These are phyloP conservation scores for Amyloporia xantha DNA, from an alignment of 768 basidiomycete genomes.

Conservation along the genomic window DNA sequence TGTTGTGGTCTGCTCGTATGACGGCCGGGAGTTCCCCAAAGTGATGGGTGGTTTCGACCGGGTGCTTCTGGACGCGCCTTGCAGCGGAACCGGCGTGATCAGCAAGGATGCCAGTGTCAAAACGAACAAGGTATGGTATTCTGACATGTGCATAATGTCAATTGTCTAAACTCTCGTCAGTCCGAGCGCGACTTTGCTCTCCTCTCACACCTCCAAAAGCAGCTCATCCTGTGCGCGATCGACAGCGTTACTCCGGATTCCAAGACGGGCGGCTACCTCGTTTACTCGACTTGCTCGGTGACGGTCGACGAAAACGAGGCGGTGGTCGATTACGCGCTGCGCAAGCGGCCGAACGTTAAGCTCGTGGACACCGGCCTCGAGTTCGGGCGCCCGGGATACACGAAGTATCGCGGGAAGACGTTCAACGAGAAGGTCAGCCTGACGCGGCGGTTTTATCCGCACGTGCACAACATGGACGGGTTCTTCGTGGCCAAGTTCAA, in stretches of 20 bases:
- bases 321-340: conserved; percentile 94
- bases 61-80: conserved; percentile 95
- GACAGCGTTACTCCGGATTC: conserved; percentile 90
- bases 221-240: conserved; percentile 95
- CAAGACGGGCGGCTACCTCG: conserved; percentile 86
- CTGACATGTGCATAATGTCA: conserved; percentile 3
- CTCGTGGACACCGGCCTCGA: conserved; percentile 89
- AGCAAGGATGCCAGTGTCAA: conserved; percentile 97
- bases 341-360: conserved; percentile 88
- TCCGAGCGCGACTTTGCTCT: conserved; percentile 93
- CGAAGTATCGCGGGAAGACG: conserved; percentile 82
- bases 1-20: conserved; percentile 94
- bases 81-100: conserved; percentile 97
- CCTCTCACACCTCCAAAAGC: conserved; percentile 96
- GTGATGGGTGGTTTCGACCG: conserved; percentile 99
- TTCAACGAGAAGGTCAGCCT: conserved; percentile 75
- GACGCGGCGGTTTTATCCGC: conserved; percentile 89
- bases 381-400: conserved; percentile 91
- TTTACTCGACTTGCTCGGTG: conserved; percentile 98
- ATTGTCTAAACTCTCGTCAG: conserved; percentile 33
- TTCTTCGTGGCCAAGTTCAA: conserved; percentile 99
- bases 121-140: conserved; percentile 79
- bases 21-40: conserved; percentile 96
- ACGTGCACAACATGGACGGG: conserved; percentile 99
- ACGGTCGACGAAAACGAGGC: conserved; percentile 98